phyloP scores from a whole-genome alignment of 805 yeast species.

The Candida morakotiae region DNA sequence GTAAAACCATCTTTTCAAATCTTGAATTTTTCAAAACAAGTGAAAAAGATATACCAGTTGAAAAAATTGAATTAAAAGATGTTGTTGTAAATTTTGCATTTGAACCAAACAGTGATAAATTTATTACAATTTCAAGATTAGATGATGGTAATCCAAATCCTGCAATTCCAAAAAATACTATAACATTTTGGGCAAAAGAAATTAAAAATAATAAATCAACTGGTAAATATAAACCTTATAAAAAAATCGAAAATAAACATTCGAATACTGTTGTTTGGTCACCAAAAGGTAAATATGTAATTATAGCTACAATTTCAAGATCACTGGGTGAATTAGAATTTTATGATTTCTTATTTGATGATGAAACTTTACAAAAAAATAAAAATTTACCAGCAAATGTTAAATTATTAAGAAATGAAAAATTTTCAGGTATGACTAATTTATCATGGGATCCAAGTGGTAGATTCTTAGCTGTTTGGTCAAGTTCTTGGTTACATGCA shows the following conservation, averaged over 20 bases:
- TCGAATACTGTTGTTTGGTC: constrained; percentile 80
- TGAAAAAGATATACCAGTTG: constrained; percentile 92
- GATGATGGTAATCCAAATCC: constrained; percentile 56
- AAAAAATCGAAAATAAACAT: constrained; percentile 56
- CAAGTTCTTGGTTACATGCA: constrained; percentile 78
- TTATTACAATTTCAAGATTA: constrained; percentile 67
- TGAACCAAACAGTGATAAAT: constrained; percentile 93
- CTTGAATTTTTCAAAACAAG: constrained; percentile 84
- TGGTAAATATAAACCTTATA: constrained; percentile 54
- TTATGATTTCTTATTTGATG: constrained; percentile 82
- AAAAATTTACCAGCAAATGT: constrained; percentile 52
- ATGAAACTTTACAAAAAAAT: constrained; percentile 48
- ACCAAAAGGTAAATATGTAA: constrained; percentile 87
- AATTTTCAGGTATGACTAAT: constrained; percentile 75
- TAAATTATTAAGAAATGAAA: constrained; percentile 58
- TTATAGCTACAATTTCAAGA: constrained; percentile 44
- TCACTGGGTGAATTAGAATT: constrained; percentile 71
- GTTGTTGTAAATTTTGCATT: constrained; percentile 84
- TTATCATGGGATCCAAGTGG: constrained; percentile 96
- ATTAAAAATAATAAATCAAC: constrained; percentile 45
- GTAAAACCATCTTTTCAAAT: constrained; percentile 86
- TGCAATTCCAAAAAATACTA: constrained; percentile 60
- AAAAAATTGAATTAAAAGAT: constrained; percentile 88
- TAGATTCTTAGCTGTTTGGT: constrained; percentile 82
- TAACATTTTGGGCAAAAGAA: constrained; percentile 78